Base-by-base conservation (phyloP, 2,329 filamentous ascomycete species). In the Ustulina deusta region DNA sequence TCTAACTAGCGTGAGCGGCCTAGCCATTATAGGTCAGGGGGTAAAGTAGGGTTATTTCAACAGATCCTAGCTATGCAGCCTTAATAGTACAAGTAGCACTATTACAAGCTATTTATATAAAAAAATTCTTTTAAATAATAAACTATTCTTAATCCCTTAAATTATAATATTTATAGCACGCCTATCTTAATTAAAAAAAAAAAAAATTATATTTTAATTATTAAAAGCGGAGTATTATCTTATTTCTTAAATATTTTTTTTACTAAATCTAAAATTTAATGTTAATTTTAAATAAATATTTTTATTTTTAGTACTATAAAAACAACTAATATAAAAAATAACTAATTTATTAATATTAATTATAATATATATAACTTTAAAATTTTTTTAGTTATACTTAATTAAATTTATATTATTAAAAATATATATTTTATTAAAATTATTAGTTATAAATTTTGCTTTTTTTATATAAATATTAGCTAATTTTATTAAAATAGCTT, bases 311-410 rank as follows among this genome's bases (percentile, higher is more conserved):
- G 11, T 15, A 52, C 25, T 32, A 25, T 17, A 7, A 15, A 25
- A 6, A 13, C 27, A 52, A 52, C 27, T 27, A 32, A 52, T 52
- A 15, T 15, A 52, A 27, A 52, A 34, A 15, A 25, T 52, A 32
- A 52, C 27, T 7, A 17, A 52, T 52, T 32, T 52, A 27, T 52
- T 52, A 29, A 1, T 52, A 34, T 52, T 27, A 32, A 34, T 32
- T 34, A 27, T 27, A 32, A 52, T 32, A 32, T 27, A 52, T 27
- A 52, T 52, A 27, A 52, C 27, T 52, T 52, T 27, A 27, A 52
- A 52, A 52, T 52, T 9, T 34, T 34, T 44, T 44, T 44, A 44
- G 17, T 44, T 44, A 20, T 20, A 44, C 9, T 15, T 44, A 9
- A 38, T 38, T 11, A 38, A 13, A 13, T 38, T 38, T 38, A 38